A percentile compares a stretch with the other conserved stretches of the same genome.
Conservation (phyloP, 2,329 filamentous ascomycete species). For the Colletotrichum sp. region DNA sequence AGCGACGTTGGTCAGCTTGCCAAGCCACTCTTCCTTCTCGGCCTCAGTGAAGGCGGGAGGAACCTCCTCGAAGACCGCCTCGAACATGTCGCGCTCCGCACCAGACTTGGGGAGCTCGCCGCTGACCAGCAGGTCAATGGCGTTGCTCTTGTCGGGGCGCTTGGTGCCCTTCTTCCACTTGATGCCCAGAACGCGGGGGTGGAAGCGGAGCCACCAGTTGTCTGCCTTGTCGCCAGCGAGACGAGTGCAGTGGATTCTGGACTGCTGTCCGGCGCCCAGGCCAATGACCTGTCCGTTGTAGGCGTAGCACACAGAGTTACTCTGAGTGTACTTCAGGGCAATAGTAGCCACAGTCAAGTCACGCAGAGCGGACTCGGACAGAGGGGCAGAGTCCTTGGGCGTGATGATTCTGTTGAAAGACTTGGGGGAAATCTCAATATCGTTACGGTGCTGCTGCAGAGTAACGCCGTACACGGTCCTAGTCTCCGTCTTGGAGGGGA, state of each 20-base stretch:
- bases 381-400: conserved; percentile 75
- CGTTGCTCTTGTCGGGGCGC: conserved; percentile 96
- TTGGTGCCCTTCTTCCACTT: conserved; percentile 99
- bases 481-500: conserved; percentile 79
- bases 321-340: conserved; percentile 97
- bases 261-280: conserved; percentile 95
- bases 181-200: conserved; percentile 83
- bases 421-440: conserved; percentile 82
- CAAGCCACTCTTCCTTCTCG: conserved; percentile 86
- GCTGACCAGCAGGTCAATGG: conserved; percentile 92
- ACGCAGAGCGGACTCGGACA: conserved; percentile 82
- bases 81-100: conserved; percentile 84
- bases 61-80: conserved; percentile 88
- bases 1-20: conserved; percentile 80
- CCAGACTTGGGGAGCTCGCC: conserved; percentile 86
- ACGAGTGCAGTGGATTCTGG: conserved; percentile 96
- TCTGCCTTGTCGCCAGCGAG: conserved; percentile 98
- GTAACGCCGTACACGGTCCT: conserved; percentile 90
- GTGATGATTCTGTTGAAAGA: conserved; percentile 88
- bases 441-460: conserved; percentile 91
- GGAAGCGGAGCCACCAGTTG: conserved; percentile 99
- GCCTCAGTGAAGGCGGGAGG: conserved; percentile 81
- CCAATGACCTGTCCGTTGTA: conserved; percentile 92
- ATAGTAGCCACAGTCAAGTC: conserved; percentile 96
- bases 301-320: conserved; percentile 98